Evolutionary conservation across 2,329 filamentous ascomycete genomes (phyloP), one percentile per base, ranked within the genome.

Genomic region (Pseudocercospora eumusae): DNA sequence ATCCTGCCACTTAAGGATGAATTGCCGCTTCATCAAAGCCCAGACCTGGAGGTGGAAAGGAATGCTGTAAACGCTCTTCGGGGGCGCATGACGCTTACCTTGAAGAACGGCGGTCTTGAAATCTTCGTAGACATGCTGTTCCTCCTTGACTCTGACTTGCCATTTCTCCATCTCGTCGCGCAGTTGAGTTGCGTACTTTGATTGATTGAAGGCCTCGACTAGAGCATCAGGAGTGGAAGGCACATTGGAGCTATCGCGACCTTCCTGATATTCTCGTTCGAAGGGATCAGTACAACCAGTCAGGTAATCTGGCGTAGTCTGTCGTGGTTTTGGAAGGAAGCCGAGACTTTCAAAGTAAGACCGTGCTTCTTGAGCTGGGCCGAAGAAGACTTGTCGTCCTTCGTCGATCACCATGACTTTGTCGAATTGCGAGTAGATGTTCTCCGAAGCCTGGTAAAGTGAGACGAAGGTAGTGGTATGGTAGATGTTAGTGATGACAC

Each of bases 231-330:
- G 83, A 20, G 80, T 86, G 59, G 89, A 86, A 0, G 91, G 91
- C 0, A 88, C 86, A 69, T 93, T 86, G 3, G 82, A 80, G 3
- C 83, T 77, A 4, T 85, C 88, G 68, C 85, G 81, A 0, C 90
- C 91, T 0, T 85, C 77, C 36, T 88, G 85, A 73, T 92, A 95
- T 54, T 89, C 86, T 42, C 92, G 84, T 75, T 96, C 91, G 67
- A 90, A 93, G n/a, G 89, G 85, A 71, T 93, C 90, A 1, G 91
- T 95, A 73, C 89, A 92, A 45, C 88, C 89, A 0, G 90, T 93
- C 10, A 95, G 80, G 69, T 92, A 95, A 72, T 95, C 91, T 0
- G 90, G 88, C 0, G 88, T 92, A 0, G 91, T 95, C 74, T 93
- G 89, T 56, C 91, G 83, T 0, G 89, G 89, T 56, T 89, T 89